Evolutionary conservation across 257 asterid genomes (phyloP).

Genomic region (Plantago major): DNA sequence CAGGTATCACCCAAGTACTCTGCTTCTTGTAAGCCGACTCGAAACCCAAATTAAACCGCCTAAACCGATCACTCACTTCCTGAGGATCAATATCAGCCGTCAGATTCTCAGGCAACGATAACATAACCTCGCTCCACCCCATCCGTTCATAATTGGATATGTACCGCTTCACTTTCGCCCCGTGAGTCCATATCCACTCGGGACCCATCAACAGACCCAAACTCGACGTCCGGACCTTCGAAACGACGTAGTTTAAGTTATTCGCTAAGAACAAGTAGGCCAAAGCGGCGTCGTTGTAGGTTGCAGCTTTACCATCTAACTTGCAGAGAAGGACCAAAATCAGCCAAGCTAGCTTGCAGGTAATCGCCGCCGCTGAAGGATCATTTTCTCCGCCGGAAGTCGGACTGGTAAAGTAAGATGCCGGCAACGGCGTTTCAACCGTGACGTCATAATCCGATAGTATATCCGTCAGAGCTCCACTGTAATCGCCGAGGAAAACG

Average conservation of each 20-base stretch:
- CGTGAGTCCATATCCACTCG: conserved; percentile 58
- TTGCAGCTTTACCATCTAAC: conserved; percentile 69
- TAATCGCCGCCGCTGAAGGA: conserved; percentile 34
- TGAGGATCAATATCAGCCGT: conserved; percentile 35
- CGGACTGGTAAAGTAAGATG: conserved; percentile 52
- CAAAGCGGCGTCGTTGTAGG: conserved; percentile 58
- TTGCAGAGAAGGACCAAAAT: conserved; percentile 78
- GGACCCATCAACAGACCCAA: conserved; percentile 55
- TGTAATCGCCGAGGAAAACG: conserved; percentile 65
- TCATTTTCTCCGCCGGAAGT: conserved; percentile 29
- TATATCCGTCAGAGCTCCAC: conserved; percentile 58
- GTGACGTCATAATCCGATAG: conserved; percentile 45
- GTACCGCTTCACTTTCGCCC: conserved; percentile 49
- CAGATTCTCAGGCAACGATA: conserved; percentile 46
- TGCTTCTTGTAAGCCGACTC: conserved; percentile 50
- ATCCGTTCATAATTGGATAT: conserved; percentile 39
- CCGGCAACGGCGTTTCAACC: conserved; percentile 49
- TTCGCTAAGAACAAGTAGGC: conserved; percentile 72
- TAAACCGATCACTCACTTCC: conserved; percentile 32
- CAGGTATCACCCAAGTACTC: conserved; percentile 67
- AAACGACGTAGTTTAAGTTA: conserved; percentile 72
- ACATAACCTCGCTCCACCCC: conserved; percentile 48
- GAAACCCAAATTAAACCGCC: conserved; percentile 38
- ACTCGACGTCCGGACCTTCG: conserved; percentile 56
- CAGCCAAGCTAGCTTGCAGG: conserved; percentile 64